Evolutionary conservation across 768 basidiomycete species (phyloP), one percentile per base, ranked within the genome.

Genomic region (Suillus ampliporus): DNA sequence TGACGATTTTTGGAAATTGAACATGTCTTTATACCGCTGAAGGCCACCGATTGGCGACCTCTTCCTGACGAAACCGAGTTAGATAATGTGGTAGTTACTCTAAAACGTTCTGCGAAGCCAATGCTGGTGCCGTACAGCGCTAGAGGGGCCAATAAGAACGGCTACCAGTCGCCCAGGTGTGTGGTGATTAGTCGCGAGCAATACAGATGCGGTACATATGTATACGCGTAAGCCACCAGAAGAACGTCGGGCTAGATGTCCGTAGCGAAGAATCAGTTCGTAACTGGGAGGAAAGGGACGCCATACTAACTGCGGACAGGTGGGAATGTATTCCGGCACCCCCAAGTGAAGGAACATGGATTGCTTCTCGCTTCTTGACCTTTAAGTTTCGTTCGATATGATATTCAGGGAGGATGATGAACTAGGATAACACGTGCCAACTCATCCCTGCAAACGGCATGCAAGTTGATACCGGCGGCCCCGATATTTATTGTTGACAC

Each of bases 11-110:
- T 31, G 50, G 50, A 56, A 40, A 1, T 3, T 3, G 26, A 17
- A 26, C 26, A 56, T 56, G 54, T 26, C 38, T 56, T 56, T 56
- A 56, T 56, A 56, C 23, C 8, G 26, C 17, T 40, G 54, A 40
- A 40, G 38, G 38, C 38, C 3, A 15, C 38, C 54, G 40, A 26
- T 26, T 26, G 54, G 54, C 26, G 19, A 56, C 54, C 10, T 56
- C 11, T 10, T 56, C 23, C 17, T 40, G 38, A 56, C 2, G 54
- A 40, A 26, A 56, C 38, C 8, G 23, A 40, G 38, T 56, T 19
- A 56, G 37, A 19, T 10, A 40, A 19, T 8, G 37, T 10, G 10
- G 54, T 5, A 56, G 10, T 26, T 40, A 11, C 21, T 28, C 17
- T 19, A 28, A 26, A 15, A 19, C 11, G 1, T 56, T 40, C 38